Conservation (phyloP, 73 alveolate species). For the Paramecium octaurelia region DNA sequence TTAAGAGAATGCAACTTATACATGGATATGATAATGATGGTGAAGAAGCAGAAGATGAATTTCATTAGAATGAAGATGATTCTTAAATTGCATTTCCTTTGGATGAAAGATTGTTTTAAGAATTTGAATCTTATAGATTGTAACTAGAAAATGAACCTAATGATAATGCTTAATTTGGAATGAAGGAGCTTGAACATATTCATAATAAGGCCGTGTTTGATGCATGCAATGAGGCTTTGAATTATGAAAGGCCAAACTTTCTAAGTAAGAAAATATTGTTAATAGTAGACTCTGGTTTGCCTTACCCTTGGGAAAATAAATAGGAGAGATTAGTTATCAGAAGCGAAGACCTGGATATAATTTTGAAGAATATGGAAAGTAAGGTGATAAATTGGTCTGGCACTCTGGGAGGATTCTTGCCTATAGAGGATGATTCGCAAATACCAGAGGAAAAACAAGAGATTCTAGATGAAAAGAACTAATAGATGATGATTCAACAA, state of each 20-base stretch:
- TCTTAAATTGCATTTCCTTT: neutral
- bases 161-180: neutral
- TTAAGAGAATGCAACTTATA: conserved; percentile 24
- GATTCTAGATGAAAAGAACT: conserved; percentile 36
- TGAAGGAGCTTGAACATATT: conserved; percentile 67
- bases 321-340: neutral
- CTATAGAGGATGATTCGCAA: conserved; percentile 36
- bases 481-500: conserved; percentile 13
- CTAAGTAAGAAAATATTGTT: neutral
- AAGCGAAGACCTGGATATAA: neutral
- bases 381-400: conserved; percentile 56
- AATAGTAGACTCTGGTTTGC: conserved; percentile 12
- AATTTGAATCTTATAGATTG: neutral
- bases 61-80: neutral
- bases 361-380: neutral
- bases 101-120: neutral
- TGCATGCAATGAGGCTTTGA: conserved; percentile 75
- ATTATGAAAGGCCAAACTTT: conserved; percentile 71
- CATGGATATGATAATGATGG: conserved; percentile 51
- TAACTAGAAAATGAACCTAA: neutral
- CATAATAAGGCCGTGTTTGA: conserved; percentile 81
- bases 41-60: neutral
- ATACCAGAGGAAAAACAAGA: conserved; percentile 26
- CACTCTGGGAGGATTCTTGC: conserved; percentile 43
- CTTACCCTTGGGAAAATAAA: conserved; percentile 58